Evolutionary conservation across 371 early-diverging fungal genomes (phyloP), one percentile per base, ranked within the genome.

Genomic region (Pancytospora epiphaga): DNA sequence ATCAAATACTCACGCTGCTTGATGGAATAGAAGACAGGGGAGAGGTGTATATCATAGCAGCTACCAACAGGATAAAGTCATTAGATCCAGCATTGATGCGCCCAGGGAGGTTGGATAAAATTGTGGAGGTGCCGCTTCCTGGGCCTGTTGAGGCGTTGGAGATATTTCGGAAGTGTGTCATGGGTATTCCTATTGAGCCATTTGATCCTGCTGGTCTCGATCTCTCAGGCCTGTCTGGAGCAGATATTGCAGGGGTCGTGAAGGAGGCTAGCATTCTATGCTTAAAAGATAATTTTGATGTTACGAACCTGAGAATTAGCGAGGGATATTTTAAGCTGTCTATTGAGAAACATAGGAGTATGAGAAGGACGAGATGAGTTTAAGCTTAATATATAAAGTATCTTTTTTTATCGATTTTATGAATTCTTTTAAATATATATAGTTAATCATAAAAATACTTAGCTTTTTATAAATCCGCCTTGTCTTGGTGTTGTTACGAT

Each of bases 21-120:
- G 99, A 98, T 79, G 99, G 99, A 34, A 97, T 98, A 81, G 97
- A 96, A 80, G 94, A 94, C 83, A 89, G 90, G 3, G 87, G 89
- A 27, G 94, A 94, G 82, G 95, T 98, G n/a, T 95, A 97, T 87
- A 95, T 96, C 2, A 94, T 99, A 80, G 97, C 93, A 47, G 99
- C 98, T 0, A 99, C 99, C 9, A 99, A 99, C 80, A 84, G 99
- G 68, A 94, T 95, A 0, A 98, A 99, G 84, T 82, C 95, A 47
- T 81, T 99, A 6, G 99, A 99, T 73, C 89, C 91, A 12, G 95
- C 97, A 0, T 81, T 98, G 54, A 77, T 96, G 62, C 86, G 97
- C 22, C 94, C 95, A 2, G 95, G 95, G 58, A 73, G 99, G 76
- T 81, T 98, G 67, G 99, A 98, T 80, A 87, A 98, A 73, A 98